Conservation (phyloP, 2,329 filamentous ascomycete species). For the Pseudogymnoascus sp. region DNA sequence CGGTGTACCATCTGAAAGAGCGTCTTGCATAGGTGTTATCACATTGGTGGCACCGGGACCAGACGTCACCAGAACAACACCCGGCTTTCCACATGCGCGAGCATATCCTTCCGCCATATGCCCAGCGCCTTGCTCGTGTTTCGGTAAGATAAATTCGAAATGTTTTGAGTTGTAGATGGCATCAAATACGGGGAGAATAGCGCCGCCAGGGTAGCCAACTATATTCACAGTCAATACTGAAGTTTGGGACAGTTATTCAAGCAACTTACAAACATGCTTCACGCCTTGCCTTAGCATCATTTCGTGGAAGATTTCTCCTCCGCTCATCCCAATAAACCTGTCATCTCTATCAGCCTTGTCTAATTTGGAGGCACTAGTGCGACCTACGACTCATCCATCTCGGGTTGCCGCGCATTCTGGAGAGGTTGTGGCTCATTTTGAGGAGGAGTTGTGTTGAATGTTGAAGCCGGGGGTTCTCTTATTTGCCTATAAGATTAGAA, state of each 20-base stretch:
- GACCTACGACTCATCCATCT: conserved; percentile 70
- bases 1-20: conserved; percentile 87
- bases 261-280: conserved; percentile 76
- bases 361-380: conserved; percentile 9
- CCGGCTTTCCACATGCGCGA: conserved; percentile 83
- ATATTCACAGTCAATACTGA: conserved; percentile 4
- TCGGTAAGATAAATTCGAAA: conserved; percentile 90
- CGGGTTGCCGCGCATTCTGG: conserved; percentile 47
- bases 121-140: conserved; percentile 94
- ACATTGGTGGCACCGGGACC: conserved; percentile 95
- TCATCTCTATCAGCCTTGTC: conserved; percentile 11
- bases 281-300: conserved; percentile 94
- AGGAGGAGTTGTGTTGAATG: conserved; percentile 43
- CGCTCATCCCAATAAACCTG: conserved; percentile 87
- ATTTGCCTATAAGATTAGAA: conserved; percentile 36
- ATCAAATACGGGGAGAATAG: conserved; percentile 95
- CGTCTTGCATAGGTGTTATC: conserved; percentile 92
- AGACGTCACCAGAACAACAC: conserved; percentile 93
- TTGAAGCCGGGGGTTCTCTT: conserved; percentile 53
- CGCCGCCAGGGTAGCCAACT: conserved; percentile 89
- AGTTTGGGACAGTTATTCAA: neutral
- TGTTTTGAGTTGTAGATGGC: conserved; percentile 97
- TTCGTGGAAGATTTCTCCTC: conserved; percentile 96
- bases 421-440: conserved; percentile 60
- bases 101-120: conserved; percentile 99